phyloP scores from a whole-genome alignment of 176 grass and related monocot genomes.

The Tillandsia fasciculata region DNA sequence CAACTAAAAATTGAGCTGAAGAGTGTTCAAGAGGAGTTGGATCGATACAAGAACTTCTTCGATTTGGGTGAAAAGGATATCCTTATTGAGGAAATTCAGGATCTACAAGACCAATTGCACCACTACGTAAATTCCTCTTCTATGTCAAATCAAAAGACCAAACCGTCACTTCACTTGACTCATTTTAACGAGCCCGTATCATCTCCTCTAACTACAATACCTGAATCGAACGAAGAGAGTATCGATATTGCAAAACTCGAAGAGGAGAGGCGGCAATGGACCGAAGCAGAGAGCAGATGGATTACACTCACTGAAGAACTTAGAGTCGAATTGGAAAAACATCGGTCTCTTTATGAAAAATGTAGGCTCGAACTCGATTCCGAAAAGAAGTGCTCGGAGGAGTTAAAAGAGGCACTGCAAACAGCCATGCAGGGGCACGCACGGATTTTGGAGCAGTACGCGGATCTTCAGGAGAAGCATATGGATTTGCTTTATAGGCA shows the following conservation, averaged over 20 bases:
- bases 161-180: slow-evolving; percentile 25
- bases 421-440: slow-evolving; percentile 88
- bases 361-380: slow-evolving; percentile 60
- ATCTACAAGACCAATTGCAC: slow-evolving; percentile 74
- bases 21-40: slow-evolving; percentile 60
- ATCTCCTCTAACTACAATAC: slow-evolving; percentile 24
- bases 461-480: slow-evolving; percentile 96
- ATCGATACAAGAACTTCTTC: slow-evolving; percentile 51
- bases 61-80: slow-evolving; percentile 66
- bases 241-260: slow-evolving; percentile 25
- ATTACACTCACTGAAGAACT: slow-evolving; percentile 76
- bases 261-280: slow-evolving; percentile 28
- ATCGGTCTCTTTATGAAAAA: slow-evolving; percentile 37
- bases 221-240: slow-evolving; percentile 39
- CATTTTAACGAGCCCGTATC: slow-evolving; percentile 19
- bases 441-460: slow-evolving; percentile 86
- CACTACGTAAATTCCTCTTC: slow-evolving; percentile 59
- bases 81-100: slow-evolving; percentile 83
- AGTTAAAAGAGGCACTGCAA: slow-evolving; percentile 83
- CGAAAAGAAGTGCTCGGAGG: slow-evolving; percentile 73
- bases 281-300: slow-evolving; percentile 72
- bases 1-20: slow-evolving; percentile 65
- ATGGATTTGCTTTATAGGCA: slow-evolving; percentile 62
- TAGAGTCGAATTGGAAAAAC: slow-evolving; percentile 63
- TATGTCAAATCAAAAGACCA: slow-evolving; percentile 28